Percentiles rank a stretch among this genome's conserved stretches.
Evolutionary conservation across 1,284 basidiomycete species (phyloP).

Genomic region (Tilletia indica): DNA sequence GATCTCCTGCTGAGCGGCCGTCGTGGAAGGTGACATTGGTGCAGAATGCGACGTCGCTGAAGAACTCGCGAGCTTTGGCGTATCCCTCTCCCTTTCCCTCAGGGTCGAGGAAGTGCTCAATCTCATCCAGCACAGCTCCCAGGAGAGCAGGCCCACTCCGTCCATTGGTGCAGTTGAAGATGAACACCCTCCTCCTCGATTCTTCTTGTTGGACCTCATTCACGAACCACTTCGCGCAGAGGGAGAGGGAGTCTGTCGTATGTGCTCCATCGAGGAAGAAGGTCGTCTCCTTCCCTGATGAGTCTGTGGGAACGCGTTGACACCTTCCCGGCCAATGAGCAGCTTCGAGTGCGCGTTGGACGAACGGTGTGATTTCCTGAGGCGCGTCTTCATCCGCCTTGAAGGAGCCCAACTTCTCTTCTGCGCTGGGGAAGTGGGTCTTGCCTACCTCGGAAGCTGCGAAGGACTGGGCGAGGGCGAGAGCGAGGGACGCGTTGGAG

Average conservation of each 20-base stretch:
- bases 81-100: constrained; percentile 37
- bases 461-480: constrained; percentile 73
- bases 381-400: neutral
- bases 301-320: constrained; percentile 65
- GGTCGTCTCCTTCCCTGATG: constrained; percentile 54
- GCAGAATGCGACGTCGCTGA: constrained; percentile 87
- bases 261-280: constrained; percentile 97
- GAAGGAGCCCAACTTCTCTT: neutral
- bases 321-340: constrained; percentile 96
- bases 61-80: constrained; percentile 58
- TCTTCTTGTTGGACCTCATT: constrained; percentile 17
- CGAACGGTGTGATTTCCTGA: constrained; percentile 49
- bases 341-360: constrained; percentile 67
- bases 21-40: constrained; percentile 90
- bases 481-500: constrained; percentile 84
- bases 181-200: constrained; percentile 65
- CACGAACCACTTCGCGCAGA: constrained; percentile 79
- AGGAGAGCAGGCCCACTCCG: constrained; percentile 77
- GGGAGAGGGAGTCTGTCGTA: constrained; percentile 82
- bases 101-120: constrained; percentile 19
- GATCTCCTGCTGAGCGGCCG: constrained; percentile 76
- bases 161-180: constrained; percentile 95
- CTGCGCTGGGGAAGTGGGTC: constrained; percentile 24
- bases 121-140: constrained; percentile 61
- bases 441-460: constrained; percentile 60